Conservation (phyloP, 176 grass and related monocot genomes). For the Eremochloa ophiuroides region DNA sequence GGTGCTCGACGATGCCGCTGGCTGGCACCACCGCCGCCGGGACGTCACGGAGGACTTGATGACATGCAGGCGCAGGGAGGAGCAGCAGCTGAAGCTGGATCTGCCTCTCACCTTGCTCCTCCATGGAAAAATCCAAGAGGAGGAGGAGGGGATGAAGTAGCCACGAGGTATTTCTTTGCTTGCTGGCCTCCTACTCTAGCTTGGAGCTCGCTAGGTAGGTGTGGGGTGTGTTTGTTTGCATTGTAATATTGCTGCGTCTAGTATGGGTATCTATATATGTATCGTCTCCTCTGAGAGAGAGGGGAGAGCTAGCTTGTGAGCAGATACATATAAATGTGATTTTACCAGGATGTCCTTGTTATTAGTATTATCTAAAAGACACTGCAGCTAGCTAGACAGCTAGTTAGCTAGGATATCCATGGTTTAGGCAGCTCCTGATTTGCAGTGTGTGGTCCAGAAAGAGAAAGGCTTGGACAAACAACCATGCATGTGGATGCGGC, state of each 20-base stretch:
- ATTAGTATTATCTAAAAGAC: neutral
- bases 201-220: neutral
- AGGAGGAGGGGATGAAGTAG: neutral
- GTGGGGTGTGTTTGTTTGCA: neutral
- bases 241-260: neutral
- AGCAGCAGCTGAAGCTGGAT: constrained; percentile 62
- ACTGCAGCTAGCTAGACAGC: neutral
- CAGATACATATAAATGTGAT: neutral
- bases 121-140: constrained; percentile 42
- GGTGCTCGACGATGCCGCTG: constrained; percentile 18
- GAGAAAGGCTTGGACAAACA: constrained; percentile 7
- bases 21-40: neutral
- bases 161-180: constrained; percentile 2
- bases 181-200: neutral
- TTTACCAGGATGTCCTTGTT: constrained; percentile 16
- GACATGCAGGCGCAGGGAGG: constrained; percentile 31
- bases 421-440: constrained; percentile 19
- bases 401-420: neutral
- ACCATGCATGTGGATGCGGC: neutral
- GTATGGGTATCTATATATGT: constrained; percentile 35
- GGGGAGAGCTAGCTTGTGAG: too few species aligned
- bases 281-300: neutral
- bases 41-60: neutral
- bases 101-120: constrained; percentile 51
- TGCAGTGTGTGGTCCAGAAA: constrained; percentile 25